Evolutionary conservation across 2,329 filamentous ascomycete genomes (phyloP).

Genomic region (Colletotrichum costaricense): DNA sequence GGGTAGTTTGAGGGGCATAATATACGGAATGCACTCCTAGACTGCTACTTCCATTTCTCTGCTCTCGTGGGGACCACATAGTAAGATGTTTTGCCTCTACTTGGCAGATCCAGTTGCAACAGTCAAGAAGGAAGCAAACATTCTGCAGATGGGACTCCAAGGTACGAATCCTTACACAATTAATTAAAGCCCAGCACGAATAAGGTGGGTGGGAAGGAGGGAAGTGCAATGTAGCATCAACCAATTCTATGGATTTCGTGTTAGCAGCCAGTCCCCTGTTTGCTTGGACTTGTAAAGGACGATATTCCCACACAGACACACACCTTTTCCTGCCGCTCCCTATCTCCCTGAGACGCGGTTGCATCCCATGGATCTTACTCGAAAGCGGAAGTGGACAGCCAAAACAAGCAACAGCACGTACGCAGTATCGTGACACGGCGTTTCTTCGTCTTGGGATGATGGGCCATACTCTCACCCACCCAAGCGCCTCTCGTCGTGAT

Average conservation of each 20-base stretch:
- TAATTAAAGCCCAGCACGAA: neutral
- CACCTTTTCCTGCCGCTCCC: slow-evolving; percentile 13
- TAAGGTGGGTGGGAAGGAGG: neutral
- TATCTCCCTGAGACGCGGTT: slow-evolving; percentile 17
- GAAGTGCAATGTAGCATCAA: slow-evolving; percentile 1
- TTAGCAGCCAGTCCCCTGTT: slow-evolving; percentile 12
- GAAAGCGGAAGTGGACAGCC: slow-evolving; percentile 5
- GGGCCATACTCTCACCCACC: neutral
- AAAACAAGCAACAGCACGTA: slow-evolving; percentile 8
- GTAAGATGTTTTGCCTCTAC: too few species aligned
- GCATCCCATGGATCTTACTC: neutral
- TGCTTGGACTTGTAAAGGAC: slow-evolving; percentile 20
- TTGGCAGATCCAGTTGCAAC: neutral
- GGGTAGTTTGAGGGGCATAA: neutral
- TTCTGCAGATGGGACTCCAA: too few species aligned
- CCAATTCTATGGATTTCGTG: slow-evolving; percentile 5
- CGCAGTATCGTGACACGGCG: neutral
- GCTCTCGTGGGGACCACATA: neutral
- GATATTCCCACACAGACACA: slow-evolving; percentile 18
- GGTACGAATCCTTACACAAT: too few species aligned
- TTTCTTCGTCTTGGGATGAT: neutral
- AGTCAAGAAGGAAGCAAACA: neutral
- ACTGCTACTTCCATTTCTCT: neutral
- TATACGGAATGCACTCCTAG: neutral
- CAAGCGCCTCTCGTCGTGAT: neutral